A percentile compares a stretch with the other conserved stretches of the same genome.
These are phyloP conservation scores for Rhynchospora pubera DNA, from an alignment of 176 grass and related monocot species.

Conservation along the genomic window DNA sequence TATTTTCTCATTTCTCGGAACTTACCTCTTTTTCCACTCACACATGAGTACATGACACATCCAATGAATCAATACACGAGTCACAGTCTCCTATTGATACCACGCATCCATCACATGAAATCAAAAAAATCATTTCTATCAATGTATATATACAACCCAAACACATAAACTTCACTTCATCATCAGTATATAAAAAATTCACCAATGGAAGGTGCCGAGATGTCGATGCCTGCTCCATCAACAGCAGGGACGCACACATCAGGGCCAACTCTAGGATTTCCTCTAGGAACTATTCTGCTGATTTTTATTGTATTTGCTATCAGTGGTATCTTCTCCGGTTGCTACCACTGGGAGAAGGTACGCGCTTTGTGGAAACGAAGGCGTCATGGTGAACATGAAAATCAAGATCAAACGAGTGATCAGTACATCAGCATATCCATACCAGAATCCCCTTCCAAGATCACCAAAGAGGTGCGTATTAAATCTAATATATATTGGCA, in stretches of 20 bases:
- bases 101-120: slow-evolving; percentile 11
- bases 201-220: slow-evolving; percentile 35
- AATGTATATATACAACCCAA: not conserved
- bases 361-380: slow-evolving; percentile 38
- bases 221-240: slow-evolving; percentile 37
- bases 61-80: slow-evolving; percentile 21
- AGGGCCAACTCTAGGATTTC: slow-evolving; percentile 68
- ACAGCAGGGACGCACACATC: slow-evolving; percentile 34
- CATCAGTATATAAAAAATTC: slow-evolving; percentile 11
- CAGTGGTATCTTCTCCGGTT: slow-evolving; percentile 77
- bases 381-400: slow-evolving; percentile 21
- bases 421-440: slow-evolving; percentile 28
- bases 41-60: too few species aligned
- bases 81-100: slow-evolving; percentile 11
- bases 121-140: not conserved
- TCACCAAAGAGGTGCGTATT: slow-evolving; percentile 31
- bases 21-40: slow-evolving; percentile 18
- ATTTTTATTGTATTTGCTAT: slow-evolving; percentile 82
- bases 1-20: not conserved
- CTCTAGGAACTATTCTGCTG: slow-evolving; percentile 69
- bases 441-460: slow-evolving; percentile 24
- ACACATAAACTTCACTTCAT: not conserved
- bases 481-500: not conserved
- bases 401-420: slow-evolving; percentile 7
- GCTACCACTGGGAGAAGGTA: slow-evolving; percentile 97